Base-by-base conservation (phyloP, 345 rosid species). In the Cochlearia excelsa region DNA sequence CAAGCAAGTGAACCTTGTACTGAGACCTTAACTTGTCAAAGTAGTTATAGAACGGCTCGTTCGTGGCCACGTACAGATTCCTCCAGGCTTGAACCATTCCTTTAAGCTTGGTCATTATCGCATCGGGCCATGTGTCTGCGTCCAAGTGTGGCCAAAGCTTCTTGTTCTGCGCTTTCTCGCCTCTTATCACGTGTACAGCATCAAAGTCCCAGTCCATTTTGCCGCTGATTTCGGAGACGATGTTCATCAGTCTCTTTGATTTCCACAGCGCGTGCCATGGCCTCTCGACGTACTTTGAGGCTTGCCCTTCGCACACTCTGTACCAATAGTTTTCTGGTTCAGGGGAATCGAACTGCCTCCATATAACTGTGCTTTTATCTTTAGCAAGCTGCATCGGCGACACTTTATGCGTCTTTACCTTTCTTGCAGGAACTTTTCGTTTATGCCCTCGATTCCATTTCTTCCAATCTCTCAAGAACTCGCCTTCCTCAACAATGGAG, bases 181-280 rank as follows among this genome's bases (percentile, higher is more conserved):
- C 97, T 62, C 99, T 82, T 53, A 87, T 89, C 31, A 93, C 94
- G 49, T 89, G 98, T 67, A 77, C 93, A 0, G 89, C 86, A 63
- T 87, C 92, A 50, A 86, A 89, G 56, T 93, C 95, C 97, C 99
- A 93, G 69, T 93, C 97, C 99, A 89, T 86, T 64, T 57, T 79
- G 44, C 95, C 95, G 5, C 94, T 85, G 27, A 93, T 83, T 55
- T 75, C 91, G 1, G 91, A 57, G 26, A 93, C 95, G 5, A 93
- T 89, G 74, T 87, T 83, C 97, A 93, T 93, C 65, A 93, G 65
- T 54, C 95, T 83, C 88, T 89, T 93, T 4, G 95, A 93, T 75
- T 93, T 89, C 95, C 95, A 93, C 67, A 87, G 46, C 0, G 95
- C 74, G 5, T 83, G 82, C 96, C 96, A 89, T 0, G 97, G 97